Percentiles rank a stretch among this genome's conserved stretches.
Conservation (phyloP, 2,329 filamentous ascomycete genomes). For the Scedosporium dehoogii region DNA sequence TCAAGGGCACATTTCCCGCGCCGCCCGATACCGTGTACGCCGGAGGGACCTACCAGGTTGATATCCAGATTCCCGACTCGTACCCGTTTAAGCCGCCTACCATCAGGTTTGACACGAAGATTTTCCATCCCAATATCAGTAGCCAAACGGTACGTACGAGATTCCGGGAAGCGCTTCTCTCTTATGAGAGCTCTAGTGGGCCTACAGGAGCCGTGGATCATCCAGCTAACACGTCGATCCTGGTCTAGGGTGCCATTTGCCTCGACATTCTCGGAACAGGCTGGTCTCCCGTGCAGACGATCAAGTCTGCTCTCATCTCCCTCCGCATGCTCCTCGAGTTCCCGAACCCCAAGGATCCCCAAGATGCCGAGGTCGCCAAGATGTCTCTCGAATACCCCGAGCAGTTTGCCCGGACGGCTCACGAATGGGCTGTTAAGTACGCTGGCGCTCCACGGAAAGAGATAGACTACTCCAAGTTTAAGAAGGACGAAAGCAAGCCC, state of each 20-base stretch:
- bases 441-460: slow-evolving; percentile 58
- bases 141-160: slow-evolving; percentile 68
- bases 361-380: slow-evolving; percentile 88
- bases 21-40: slow-evolving; percentile 92
- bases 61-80: slow-evolving; percentile 76
- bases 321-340: slow-evolving; percentile 87
- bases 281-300: slow-evolving; percentile 94
- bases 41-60: slow-evolving; percentile 70
- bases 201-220: neutral
- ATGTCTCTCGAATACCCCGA: slow-evolving; percentile 77
- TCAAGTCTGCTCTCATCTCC: slow-evolving; percentile 90
- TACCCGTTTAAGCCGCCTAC: slow-evolving; percentile 90
- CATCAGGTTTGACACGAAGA: slow-evolving; percentile 86
- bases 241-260: slow-evolving; percentile 77
- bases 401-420: slow-evolving; percentile 69
- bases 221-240: neutral
- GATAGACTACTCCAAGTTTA: slow-evolving; percentile 24
- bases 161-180: neutral
- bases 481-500: slow-evolving; percentile 41
- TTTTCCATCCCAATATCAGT: slow-evolving; percentile 97
- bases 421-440: slow-evolving; percentile 81
- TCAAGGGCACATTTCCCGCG: slow-evolving; percentile 73
- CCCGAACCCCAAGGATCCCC: slow-evolving; percentile 91
- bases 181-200: no score
- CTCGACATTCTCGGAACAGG: slow-evolving; percentile 81